Evolutionary conservation across 257 asterid genomes (phyloP), one percentile per base, ranked within the genome.

Genomic region (Gardenia jasminoides): DNA sequence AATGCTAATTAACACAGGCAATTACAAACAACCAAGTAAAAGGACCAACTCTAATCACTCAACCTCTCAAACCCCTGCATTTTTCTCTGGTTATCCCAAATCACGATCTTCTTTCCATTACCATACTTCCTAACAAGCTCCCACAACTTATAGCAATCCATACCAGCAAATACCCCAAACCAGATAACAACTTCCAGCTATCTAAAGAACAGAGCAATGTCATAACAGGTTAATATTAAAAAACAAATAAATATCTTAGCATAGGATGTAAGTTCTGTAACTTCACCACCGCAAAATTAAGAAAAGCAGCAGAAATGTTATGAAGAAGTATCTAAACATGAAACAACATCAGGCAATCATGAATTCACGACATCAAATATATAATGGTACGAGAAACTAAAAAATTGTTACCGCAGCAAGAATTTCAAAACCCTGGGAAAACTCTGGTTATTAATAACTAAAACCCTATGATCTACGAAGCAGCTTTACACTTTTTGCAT

Each of bases 391-490:
- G 0, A 15, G 30, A 43, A 41, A 56, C 10, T 59, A 28, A 62
- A 31, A 15, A 43, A 26, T 41, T 39, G 28, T 74, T 75, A 73
- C 52, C 46, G 30, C 81, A 54, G 70, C 20, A 75, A 33, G 43
- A 26, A 50, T 67, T 44, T 70, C 22, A 76, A 41, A 83, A 79
- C 88, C 94, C 92, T 83, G 87, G 72, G 72, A 79, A 83, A 67
- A 67, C 19, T 24, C 24, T 22, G 46, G 9, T 5, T 11, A 10
- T 16, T 64, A 65, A 75, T 64, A 59, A 75, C 74, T 33, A 69
- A 79, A 84, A 82, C 82, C 85, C 85, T 81, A 79, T 76, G 84
- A 86, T 82, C 88, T 22, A 81, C 76, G 82, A 30, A 44, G 44
- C 59, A 69, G 76, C 73, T 22, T 24, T 16, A 47, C 17, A 65